Percentiles rank a stretch among this genome's conserved stretches.
These are phyloP conservation scores for Fusarium neocosmosporiellum DNA, from an alignment of 2,329 filamentous ascomycete species.

Conservation along the genomic window DNA sequence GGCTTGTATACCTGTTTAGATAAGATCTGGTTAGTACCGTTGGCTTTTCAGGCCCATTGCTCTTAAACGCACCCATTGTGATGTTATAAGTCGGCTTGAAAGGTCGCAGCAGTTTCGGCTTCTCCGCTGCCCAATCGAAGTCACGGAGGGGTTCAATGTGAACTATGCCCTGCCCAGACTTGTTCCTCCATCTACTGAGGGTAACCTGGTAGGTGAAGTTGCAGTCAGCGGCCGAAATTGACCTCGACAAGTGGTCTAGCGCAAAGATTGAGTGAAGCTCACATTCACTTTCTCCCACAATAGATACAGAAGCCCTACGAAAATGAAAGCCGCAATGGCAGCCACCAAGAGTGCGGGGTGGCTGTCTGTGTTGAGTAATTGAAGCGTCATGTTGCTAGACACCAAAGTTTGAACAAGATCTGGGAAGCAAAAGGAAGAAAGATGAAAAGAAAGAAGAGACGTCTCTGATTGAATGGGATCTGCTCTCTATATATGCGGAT, in stretches of 20 bases:
- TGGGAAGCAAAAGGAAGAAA: too few relatives aligned
- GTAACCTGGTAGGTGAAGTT: background rate
- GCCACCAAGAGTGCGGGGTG: background rate
- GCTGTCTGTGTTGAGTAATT: background rate
- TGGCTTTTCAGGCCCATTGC: background rate
- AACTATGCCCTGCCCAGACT: background rate
- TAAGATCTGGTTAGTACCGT: background rate
- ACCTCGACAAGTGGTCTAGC: too few relatives aligned
- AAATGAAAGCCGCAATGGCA: background rate
- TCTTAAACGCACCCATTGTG: background rate
- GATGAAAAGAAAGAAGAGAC: too few relatives aligned
- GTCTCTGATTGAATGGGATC: too few relatives aligned
- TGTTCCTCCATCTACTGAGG: background rate
- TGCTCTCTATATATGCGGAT: background rate
- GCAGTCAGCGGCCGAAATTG: background rate
- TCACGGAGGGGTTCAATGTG: background rate
- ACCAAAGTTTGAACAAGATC: background rate
- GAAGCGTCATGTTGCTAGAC: background rate
- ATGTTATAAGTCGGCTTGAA: background rate
- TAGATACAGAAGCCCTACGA: background rate
- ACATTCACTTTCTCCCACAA: background rate
- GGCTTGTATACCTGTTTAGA: background rate
- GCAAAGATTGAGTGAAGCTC: background rate
- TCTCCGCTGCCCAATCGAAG: background rate
- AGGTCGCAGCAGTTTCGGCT: background rate